Conservation (phyloP, 192 early-diverging fungal species). For the Backusella liffmaniae region DNA sequence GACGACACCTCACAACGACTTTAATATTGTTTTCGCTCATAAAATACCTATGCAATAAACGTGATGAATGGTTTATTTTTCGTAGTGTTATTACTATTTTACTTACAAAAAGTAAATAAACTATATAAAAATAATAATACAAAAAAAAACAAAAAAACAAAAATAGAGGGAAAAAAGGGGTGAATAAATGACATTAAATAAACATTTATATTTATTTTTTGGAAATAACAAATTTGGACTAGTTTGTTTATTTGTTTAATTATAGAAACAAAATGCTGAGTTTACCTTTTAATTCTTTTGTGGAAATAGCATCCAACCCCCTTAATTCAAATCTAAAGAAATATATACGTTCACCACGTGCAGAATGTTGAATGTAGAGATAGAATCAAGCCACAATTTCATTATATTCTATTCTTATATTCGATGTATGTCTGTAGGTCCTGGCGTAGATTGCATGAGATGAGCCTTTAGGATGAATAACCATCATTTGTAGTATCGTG, state of each 20-base stretch:
- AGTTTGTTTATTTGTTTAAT: neutral
- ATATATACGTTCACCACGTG: neutral
- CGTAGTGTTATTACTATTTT: neutral
- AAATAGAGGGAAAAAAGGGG: neutral
- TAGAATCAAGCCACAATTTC: neutral
- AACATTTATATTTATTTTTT: slow-evolving; percentile 5
- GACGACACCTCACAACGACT: slow-evolving; percentile 78
- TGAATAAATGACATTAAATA: slow-evolving; percentile 1
- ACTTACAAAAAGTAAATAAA: neutral
- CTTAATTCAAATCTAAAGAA: neutral
- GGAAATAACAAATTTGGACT: neutral
- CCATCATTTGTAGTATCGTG: no score
- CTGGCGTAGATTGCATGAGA: no score
- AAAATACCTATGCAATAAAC: neutral
- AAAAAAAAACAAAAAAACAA: neutral
- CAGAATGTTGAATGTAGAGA: neutral
- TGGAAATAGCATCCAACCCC: neutral
- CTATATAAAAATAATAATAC: neutral
- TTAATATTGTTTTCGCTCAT: slow-evolving; percentile 57
- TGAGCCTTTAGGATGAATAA: no score
- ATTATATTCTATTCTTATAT: neutral
- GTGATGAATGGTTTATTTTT: neutral
- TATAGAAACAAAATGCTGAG: neutral
- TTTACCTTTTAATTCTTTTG: neutral
- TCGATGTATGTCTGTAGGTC: neutral